A percentile compares a stretch with the other conserved stretches of the same genome.
phyloP scores from a whole-genome alignment of 2,329 filamentous ascomycete genomes.

The Trichoderma asperellum region DNA sequence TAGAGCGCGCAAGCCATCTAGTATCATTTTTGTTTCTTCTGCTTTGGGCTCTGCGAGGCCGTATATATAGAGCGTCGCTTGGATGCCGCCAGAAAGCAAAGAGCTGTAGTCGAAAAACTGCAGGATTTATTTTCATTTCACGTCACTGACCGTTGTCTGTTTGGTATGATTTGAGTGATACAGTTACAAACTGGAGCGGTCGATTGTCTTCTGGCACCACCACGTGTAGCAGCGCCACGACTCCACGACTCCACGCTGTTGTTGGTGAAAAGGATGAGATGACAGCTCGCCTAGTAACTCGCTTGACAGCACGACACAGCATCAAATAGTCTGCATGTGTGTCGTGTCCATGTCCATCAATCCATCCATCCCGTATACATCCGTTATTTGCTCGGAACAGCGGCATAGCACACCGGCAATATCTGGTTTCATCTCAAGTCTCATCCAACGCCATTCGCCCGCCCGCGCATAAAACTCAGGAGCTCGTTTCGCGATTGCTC shows the following conservation, averaged over 20 bases:
- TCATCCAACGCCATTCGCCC: background rate
- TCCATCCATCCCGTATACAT: no score
- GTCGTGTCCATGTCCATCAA: no score
- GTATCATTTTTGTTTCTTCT: background rate
- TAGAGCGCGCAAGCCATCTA: constrained; percentile 13
- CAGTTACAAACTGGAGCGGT: no score
- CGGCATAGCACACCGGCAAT: background rate
- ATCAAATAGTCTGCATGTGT: no score
- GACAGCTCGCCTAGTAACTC: no score
- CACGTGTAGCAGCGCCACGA: no score
- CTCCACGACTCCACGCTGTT: background rate
- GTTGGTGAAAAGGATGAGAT: no score
- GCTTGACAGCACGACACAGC: no score
- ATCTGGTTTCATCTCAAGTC: background rate
- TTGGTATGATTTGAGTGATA: background rate
- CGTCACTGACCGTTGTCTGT: no score
- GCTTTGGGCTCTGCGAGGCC: background rate
- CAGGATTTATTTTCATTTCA: background rate
- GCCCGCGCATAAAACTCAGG: background rate
- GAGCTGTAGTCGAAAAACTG: background rate
- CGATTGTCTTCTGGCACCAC: no score
- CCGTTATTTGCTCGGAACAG: background rate
- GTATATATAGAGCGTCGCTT: background rate
- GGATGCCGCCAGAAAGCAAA: background rate
- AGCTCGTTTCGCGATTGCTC: background rate